phyloP scores from a whole-genome alignment of 768 basidiomycete species.

The Mycena metata region DNA sequence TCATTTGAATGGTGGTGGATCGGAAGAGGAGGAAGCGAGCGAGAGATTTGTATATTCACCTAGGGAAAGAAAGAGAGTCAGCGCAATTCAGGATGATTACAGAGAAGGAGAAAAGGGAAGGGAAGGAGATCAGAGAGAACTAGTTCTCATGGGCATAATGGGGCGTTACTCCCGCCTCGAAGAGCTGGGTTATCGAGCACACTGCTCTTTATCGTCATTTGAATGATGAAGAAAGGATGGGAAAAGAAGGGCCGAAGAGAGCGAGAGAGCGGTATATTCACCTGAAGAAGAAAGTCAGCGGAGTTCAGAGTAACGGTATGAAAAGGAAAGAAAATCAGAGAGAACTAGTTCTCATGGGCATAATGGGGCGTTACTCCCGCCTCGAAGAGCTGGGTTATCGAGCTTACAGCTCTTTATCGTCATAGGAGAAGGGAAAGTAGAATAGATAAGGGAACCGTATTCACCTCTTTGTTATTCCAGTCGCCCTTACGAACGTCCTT shows the following conservation, averaged over 20 bases:
- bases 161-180: constrained; percentile 90
- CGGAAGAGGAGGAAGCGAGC: background rate
- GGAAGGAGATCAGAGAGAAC: constrained; percentile 50
- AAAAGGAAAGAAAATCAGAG: constrained; percentile 45
- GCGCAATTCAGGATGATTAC: background rate
- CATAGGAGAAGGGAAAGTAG: too few species aligned
- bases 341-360: constrained; percentile 61
- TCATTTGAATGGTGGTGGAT: constrained; percentile 50
- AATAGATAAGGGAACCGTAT: constrained; percentile 41
- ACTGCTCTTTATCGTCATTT: constrained; percentile 77
- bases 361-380: constrained; percentile 76
- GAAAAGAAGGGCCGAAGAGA: background rate
- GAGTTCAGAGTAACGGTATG: too few species aligned
- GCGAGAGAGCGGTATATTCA: constrained; percentile 9
- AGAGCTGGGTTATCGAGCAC: constrained; percentile 92
- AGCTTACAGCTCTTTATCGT: constrained; percentile 67
- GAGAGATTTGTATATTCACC: background rate
- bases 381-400: constrained; percentile 88
- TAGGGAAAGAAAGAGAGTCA: background rate
- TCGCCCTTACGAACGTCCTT: constrained; percentile 94
- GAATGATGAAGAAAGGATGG: too few species aligned
- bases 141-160: constrained; percentile 73
- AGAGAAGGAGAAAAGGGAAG: constrained; percentile 9
- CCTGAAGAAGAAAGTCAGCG: constrained; percentile 39
- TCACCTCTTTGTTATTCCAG: constrained; percentile 97